Base-by-base conservation (phyloP, 2,329 filamentous ascomycete species). In the Penicillium capsulatum region DNA sequence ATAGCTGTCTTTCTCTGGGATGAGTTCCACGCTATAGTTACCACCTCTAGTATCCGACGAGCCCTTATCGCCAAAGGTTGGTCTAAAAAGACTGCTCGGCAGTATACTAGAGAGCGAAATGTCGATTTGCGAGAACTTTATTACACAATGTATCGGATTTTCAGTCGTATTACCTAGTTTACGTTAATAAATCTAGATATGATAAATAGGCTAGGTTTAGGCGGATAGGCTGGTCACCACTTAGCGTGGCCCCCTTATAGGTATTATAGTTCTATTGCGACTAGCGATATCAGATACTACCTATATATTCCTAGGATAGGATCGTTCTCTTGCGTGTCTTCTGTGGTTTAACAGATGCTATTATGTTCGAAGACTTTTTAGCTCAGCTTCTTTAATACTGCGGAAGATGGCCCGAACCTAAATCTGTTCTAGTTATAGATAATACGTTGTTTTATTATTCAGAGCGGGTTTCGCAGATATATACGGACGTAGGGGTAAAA, bases 1-100 rank as follows among this genome's bases (percentile, higher is more conserved):
- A 60, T 63, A 51, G 57, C 40, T 1, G 36, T 50, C 11, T 60
- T 59, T 39, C 34, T 60, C 13, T 44, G 34, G 35, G 48, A 58
- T 37, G 44, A 55, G 27, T 60, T 58, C 28, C 45, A 47, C 0
- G 28, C 47, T 17, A 46, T 38, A 8, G 44, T 54, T 5, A 42
- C 45, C 2, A 37, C 24, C 13, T 43, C 11, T 10, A 50, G 42
- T 29, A 59, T 63, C 37, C 51, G 56, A 19, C 50, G 53, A 37
- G 39, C 48, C 33, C 16, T 32, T 28, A 7, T 6, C 8, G n/a
- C 17, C 19, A 32, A 38, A 2, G 26, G 34, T 28, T 42, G 27
- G 38, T 31, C 32, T 15, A 40, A 40, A 29, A 36, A 36, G 33
- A 20, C n/a, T 7, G 31, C 38, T 13, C 32, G 14, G 10, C 9